These are phyloP conservation scores for Sclerotinia glacialis DNA, from an alignment of 2,329 filamentous ascomycete genomes.

Conservation along the genomic window DNA sequence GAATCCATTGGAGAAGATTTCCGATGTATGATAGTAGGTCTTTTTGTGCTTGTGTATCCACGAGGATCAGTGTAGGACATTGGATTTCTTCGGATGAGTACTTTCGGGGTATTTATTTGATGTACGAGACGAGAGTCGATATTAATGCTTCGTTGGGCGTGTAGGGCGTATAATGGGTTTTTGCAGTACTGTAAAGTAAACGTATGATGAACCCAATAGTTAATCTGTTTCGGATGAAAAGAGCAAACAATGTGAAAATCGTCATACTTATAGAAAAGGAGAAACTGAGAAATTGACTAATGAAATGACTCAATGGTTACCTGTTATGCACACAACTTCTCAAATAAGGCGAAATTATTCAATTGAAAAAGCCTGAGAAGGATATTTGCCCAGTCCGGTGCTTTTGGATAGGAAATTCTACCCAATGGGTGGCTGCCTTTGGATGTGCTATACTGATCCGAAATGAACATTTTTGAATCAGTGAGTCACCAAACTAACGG, in stretches of 20 bases:
- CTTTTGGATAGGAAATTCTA: background rate
- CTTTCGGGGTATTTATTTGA: slow-evolving; percentile 12
- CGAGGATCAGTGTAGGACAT: slow-evolving; percentile 16
- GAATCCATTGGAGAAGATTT: slow-evolving; percentile 9
- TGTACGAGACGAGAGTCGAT: background rate
- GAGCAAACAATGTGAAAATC: slow-evolving; percentile 7
- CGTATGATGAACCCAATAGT: background rate
- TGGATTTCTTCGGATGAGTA: background rate
- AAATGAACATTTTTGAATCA: background rate
- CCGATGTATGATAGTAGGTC: background rate
- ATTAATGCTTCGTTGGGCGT: background rate
- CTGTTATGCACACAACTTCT: background rate
- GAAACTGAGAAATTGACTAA: slow-evolving; percentile 7
- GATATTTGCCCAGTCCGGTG: background rate
- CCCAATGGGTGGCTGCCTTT: slow-evolving; percentile 12
- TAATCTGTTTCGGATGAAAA: slow-evolving; percentile 9
- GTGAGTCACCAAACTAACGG: slow-evolving; percentile 15
- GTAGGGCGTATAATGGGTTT: background rate
- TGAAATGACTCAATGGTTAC: slow-evolving; percentile 8
- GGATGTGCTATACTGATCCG: background rate
- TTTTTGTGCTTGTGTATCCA: slow-evolving; percentile 11
- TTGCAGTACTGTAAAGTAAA: background rate
- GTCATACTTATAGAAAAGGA: slow-evolving; percentile 6
- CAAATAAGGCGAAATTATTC: background rate
- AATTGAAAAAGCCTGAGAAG: background rate